Base-by-base conservation (phyloP, 148 eudicot species). In the Mesembryanthemum crystallinum region DNA sequence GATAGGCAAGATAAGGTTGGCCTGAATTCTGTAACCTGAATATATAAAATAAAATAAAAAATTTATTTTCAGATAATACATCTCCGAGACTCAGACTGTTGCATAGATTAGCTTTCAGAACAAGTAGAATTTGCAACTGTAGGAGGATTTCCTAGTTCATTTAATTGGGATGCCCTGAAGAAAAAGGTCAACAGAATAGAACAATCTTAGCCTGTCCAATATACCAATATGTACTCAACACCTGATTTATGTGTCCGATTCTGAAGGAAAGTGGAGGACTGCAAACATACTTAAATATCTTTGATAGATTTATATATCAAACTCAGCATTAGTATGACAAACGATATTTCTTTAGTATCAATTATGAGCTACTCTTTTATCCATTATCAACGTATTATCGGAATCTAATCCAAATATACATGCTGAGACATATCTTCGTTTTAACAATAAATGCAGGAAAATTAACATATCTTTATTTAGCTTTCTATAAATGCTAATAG, bases 1-100 rank as follows among this genome's bases (percentile, higher is more conserved):
- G 87, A 83, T 88, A 95, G 74, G 94, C 96, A 82, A 95, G 89
- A 76, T 95, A 95, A 51, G 96, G 94, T 76, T 89, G 94, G 62
- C 94, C 97, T 73, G 90, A 86, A 85, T 82, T 87, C 66, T 89
- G 84, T 84, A 95, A 85, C 85, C 98, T 95, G 94, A 43, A 57
- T 8, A 7, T n/a, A 21, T 5, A 57, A 57, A 52, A 52, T 8
- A 52, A 18, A 52, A 70, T 61, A 47, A 68, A 32, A 73, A 13
- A 54, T 18, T 51, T 27, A 29, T 24, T 58, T 29, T 76, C 51
- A 76, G 59, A 73, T 32, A 17, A 67, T n/a, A 63, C n/a, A 54
- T 62, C 60, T 33, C 32, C 57, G 42, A 68, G 29, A 62, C 65
- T 43, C 32, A 69, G 32, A 67, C 18, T 45, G 67, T 64, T 33